Percentiles rank a stretch among this genome's conserved stretches.
phyloP scores from a whole-genome alignment of 768 basidiomycete genomes.

The Termitomyces sp. region DNA sequence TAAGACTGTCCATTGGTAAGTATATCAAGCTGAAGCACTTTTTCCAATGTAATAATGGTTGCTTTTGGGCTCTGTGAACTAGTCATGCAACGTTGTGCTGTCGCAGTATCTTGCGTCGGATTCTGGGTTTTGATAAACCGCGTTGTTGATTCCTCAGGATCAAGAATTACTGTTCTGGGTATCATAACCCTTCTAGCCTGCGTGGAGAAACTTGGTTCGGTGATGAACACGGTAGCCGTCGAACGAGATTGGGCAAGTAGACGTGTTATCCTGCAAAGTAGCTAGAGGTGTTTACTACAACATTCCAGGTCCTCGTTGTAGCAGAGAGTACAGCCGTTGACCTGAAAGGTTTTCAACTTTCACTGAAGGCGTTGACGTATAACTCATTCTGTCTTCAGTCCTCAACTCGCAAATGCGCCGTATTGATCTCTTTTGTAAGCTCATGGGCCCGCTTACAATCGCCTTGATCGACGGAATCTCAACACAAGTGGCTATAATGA shows the following conservation, averaged over 20 bases:
- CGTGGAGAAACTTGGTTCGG: constrained; percentile 20
- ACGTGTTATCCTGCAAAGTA: background rate
- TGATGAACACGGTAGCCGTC: constrained; percentile 20
- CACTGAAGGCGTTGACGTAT: background rate
- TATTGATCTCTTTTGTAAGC: constrained; percentile 24
- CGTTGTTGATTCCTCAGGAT: background rate
- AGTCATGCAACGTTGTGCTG: constrained; percentile 17
- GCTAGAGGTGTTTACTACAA: background rate
- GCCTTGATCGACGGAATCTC: constrained; percentile 20
- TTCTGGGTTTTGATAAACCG: constrained; percentile 11
- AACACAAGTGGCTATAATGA: constrained; percentile 13
- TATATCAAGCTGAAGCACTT: background rate
- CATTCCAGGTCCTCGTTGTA: constrained; percentile 2
- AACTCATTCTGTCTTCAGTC: constrained; percentile 5
- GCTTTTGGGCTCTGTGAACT: background rate
- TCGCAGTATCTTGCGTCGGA: constrained; percentile 16
- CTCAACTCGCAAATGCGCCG: constrained; percentile 25
- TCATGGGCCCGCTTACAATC: constrained; percentile 18
- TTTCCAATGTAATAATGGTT: constrained; percentile 1
- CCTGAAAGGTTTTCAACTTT: background rate
- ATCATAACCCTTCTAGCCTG: constrained; percentile 17
- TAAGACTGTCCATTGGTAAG: constrained; percentile 19
- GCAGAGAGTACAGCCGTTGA: constrained; percentile 1
- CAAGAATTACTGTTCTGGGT: background rate
- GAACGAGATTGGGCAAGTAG: constrained; percentile 23